phyloP scores from a whole-genome alignment of 2,329 filamentous ascomycete species.

The Verticillium tricorpus region DNA sequence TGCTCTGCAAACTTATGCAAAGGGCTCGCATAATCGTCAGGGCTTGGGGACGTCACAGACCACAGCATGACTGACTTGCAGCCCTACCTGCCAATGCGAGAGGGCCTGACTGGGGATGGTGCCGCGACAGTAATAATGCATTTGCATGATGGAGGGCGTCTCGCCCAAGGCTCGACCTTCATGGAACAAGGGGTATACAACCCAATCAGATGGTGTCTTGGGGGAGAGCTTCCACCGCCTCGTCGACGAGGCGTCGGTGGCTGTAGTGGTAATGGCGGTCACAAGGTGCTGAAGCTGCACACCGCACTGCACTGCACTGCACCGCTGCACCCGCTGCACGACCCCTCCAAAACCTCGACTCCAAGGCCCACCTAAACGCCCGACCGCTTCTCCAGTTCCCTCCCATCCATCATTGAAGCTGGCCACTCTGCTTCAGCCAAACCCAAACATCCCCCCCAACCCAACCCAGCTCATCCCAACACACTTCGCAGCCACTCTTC shows the following conservation, averaged over 20 bases:
- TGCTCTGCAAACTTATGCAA: neutral
- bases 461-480: neutral
- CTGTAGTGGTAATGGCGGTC: neutral
- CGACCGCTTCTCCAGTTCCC: neutral
- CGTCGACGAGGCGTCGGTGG: neutral
- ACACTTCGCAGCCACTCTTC: neutral
- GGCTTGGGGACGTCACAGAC: neutral
- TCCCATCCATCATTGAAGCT: neutral
- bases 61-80: neutral
- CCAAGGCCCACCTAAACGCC: conserved; percentile 4
- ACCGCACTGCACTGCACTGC: neutral
- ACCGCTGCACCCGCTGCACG: conserved; percentile 3
- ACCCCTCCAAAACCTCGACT: conserved; percentile 8
- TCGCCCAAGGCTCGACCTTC: neutral
- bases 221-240: conserved; percentile 7
- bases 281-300: neutral
- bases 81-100: neutral
- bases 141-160: neutral
- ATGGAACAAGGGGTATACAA: neutral
- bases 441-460: neutral
- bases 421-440: neutral
- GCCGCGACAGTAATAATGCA: neutral
- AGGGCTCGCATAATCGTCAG: neutral
- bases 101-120: neutral
- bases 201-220: conserved; percentile 13